phyloP scores from a whole-genome alignment of 108 stramenopile species.

The Chaetoceros tenuissimus region DNA sequence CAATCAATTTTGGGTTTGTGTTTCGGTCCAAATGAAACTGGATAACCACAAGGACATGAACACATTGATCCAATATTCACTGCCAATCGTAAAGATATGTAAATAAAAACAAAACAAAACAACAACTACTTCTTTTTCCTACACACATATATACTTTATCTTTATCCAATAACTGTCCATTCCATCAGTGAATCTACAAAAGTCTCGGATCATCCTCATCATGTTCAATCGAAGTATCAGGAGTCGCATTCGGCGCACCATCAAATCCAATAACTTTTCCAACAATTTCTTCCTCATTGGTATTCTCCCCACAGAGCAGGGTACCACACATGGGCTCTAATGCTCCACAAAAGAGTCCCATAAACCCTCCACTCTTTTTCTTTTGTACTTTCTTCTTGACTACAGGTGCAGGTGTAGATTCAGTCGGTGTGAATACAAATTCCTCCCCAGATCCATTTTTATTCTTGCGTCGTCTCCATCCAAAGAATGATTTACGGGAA shows the following conservation, averaged over 20 bases:
- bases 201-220: background rate
- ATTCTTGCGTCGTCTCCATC: background rate
- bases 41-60: background rate
- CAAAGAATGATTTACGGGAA: background rate
- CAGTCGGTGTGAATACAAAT: background rate
- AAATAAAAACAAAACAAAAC: background rate
- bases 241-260: background rate
- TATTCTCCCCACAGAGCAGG: background rate
- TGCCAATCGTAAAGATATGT: background rate
- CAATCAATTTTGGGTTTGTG: no score
- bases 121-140: background rate
- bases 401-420: background rate
- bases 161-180: no score
- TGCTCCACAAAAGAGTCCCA: background rate
- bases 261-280: background rate
- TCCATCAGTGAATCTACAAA: no score
- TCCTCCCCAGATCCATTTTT: background rate
- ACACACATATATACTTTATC: no score
- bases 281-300: background rate
- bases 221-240: background rate
- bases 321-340: background rate
- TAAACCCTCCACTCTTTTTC: background rate
- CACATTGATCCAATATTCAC: background rate
- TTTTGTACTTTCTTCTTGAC: background rate
- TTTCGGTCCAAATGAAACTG: background rate